phyloP scores from a whole-genome alignment of 108 stramenopile genomes.

The Nitzschia putrida region DNA sequence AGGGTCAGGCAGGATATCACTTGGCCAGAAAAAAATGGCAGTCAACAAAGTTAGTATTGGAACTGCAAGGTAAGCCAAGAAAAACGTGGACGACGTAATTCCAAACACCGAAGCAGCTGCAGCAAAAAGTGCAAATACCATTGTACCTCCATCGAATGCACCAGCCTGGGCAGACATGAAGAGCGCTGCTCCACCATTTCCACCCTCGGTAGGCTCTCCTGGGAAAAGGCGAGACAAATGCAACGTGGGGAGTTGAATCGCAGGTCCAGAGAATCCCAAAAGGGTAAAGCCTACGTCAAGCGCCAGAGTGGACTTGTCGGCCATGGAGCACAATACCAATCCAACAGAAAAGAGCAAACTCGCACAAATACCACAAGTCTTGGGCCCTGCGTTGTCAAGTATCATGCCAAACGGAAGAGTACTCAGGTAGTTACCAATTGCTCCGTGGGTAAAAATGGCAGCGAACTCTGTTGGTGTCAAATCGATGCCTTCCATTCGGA shows the following conservation, averaged over 20 bases:
- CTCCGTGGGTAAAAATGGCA: slow-evolving; percentile 33
- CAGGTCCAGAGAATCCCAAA: slow-evolving; percentile 39
- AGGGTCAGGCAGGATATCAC: slow-evolving; percentile 16
- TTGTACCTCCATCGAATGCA: slow-evolving; percentile 45
- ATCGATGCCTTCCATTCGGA: slow-evolving; percentile 28
- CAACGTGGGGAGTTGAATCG: slow-evolving; percentile 41
- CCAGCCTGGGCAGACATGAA: slow-evolving; percentile 45
- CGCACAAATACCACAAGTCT: slow-evolving; percentile 26
- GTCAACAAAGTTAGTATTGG: slow-evolving; percentile 28
- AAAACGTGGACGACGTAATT: slow-evolving; percentile 19
- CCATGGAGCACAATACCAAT: slow-evolving; percentile 19
- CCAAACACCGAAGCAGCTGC: not conserved
- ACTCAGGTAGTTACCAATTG: slow-evolving; percentile 35
- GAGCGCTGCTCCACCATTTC: slow-evolving; percentile 26
- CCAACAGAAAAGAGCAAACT: slow-evolving; percentile 21
- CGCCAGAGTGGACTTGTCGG: not conserved
- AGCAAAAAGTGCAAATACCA: slow-evolving; percentile 29
- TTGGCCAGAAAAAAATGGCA: slow-evolving; percentile 40
- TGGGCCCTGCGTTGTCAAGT: slow-evolving; percentile 30
- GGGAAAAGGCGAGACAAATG: slow-evolving; percentile 39
- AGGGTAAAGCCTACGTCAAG: slow-evolving; percentile 27
- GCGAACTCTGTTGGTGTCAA: slow-evolving; percentile 31
- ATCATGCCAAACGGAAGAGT: slow-evolving; percentile 35
- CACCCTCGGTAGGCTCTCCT: slow-evolving; percentile 7
- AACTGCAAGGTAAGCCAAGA: slow-evolving; percentile 21